Evolutionary conservation across 768 basidiomycete species (phyloP).

Genomic region (Russula griseocarnosa): DNA sequence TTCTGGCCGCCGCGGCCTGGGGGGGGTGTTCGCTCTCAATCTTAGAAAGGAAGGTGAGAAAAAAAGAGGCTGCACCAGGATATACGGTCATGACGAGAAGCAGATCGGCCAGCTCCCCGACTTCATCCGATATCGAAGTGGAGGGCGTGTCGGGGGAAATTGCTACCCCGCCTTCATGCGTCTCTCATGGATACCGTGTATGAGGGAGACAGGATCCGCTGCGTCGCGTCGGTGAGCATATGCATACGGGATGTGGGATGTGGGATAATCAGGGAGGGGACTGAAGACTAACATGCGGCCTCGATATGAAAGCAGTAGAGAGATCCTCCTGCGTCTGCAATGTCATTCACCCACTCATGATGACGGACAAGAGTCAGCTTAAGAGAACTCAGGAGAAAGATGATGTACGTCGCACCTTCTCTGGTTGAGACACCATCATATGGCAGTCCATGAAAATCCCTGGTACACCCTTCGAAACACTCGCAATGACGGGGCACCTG

Average conservation of each 20-base stretch:
- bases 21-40: constrained; percentile 1
- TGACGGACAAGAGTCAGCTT: neutral
- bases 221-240: constrained; percentile 18
- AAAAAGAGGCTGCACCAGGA: constrained; percentile 52
- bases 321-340: constrained; percentile 92
- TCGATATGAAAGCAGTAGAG: constrained; percentile 97
- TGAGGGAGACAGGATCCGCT: constrained; percentile 74
- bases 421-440: constrained; percentile 98
- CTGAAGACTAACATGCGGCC: constrained; percentile 66
- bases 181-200: constrained; percentile 72
- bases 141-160: constrained; percentile 95
- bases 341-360: constrained; percentile 90
- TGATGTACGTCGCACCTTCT: constrained; percentile 52
- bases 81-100: constrained; percentile 98
- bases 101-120: constrained; percentile 86
- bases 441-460: constrained; percentile 99
- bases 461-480: constrained; percentile 80
- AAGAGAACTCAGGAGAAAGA: neutral
- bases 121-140: constrained; percentile 76
- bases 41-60: neutral
- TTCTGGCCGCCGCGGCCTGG: constrained; percentile 92
- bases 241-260: too few relatives aligned
- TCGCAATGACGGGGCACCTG: constrained; percentile 83
- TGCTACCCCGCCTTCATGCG: constrained; percentile 95
- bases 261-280: neutral